Evolutionary conservation across 495 filamentous ascomycete genomes (phyloP), one percentile per base, ranked within the genome.

Genomic region (Talaromyces stipitatus): DNA sequence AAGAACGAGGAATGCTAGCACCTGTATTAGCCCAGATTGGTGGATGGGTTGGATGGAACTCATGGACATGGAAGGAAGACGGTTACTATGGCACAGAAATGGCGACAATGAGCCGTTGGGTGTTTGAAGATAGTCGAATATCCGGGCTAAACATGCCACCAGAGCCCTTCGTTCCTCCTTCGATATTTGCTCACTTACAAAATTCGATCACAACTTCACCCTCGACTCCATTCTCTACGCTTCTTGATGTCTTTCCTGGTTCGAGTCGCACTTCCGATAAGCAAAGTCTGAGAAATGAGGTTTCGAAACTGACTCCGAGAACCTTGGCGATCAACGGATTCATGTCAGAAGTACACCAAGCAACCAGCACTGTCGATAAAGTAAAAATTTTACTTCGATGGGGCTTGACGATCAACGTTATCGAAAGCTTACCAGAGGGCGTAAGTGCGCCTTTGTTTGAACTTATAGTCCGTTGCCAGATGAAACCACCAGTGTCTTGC

Each of bases 351-450:
- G 59, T 71, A 27, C 68, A 68, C 36, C 57, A 58, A 38, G 57
- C 59, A 4, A 66, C 65, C n/a, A 67, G 66, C 10, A 55, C 66
- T 4, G 56, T 73, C 50, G 66, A 76, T 27, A 70, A 69, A 48
- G 65, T 75, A 29, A 69, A 73, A 47, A 71, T 78, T 36, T 62
- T 78, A 36, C 65, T 73, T 52, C 73, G 73, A 27, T 75, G 74
- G 71, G 74, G 74, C 0, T 63, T 78, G 29, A 73, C 72, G 22
- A 66, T 69, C 38, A 73, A 63, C 27, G 65, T 72, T 18, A 76
- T 78, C 23, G 92, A 95, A 58, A 90, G 87, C 4, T 72, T 97
- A 8, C 95, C 95, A 4, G 89, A 95, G 70, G 85, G 87, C 30
- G 74, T 97, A 12, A 79, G 85, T 43, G 82, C 85, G 1, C 87